Evolutionary conservation across 1,284 basidiomycete genomes (phyloP), one percentile per base, ranked within the genome.

Genomic region (Meira miltonrushii): DNA sequence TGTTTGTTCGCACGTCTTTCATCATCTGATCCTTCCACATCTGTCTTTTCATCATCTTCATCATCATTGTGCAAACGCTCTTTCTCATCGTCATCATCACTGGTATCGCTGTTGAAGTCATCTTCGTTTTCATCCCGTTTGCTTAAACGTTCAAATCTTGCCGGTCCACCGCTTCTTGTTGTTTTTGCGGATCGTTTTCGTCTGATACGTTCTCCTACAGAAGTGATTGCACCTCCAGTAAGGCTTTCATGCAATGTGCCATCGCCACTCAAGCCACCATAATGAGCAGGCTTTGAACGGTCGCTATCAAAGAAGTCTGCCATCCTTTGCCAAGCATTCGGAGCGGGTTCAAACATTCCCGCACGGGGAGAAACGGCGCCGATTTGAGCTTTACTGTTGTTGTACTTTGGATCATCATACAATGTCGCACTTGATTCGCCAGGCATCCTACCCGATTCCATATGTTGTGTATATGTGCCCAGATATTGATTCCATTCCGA

Each of bases 401-500:
- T 53, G 43, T 12, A 33, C 11, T 41, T 11, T 33, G 41, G 28
- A 37, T 39, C 6, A 59, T 54, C 13, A 52, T 21, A 21, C 11
- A n/a, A 17, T 12, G 17, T 25, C 23, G 17, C 17, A 13, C 21
- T 25, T 48, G 17, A 21, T 21, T 19, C 12, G 2, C 46, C 12
- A n/a, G n/a, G n/a, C n/a, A 21, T 48, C 8, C 15, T 39, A 33
- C 54, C 55, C 28, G 66, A 60, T 46, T 66, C 67, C 19, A 68
- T 61, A 4, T 60, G 58, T 19, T 66, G 56, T 0, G 69, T 66
- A 54, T 64, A 72, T 10, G 64, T 51, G 17, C 72, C 70, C 2
- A 74, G 66, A 40, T 70, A 72, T 21, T 71, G 65, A 63, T 72
- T 72, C 70, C 70, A 74, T 40, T 69, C 63, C 57, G 57, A 56